These are phyloP conservation scores for Rutstroemia sp. DNA, from an alignment of 2,329 filamentous ascomycete genomes.

Conservation along the genomic window DNA sequence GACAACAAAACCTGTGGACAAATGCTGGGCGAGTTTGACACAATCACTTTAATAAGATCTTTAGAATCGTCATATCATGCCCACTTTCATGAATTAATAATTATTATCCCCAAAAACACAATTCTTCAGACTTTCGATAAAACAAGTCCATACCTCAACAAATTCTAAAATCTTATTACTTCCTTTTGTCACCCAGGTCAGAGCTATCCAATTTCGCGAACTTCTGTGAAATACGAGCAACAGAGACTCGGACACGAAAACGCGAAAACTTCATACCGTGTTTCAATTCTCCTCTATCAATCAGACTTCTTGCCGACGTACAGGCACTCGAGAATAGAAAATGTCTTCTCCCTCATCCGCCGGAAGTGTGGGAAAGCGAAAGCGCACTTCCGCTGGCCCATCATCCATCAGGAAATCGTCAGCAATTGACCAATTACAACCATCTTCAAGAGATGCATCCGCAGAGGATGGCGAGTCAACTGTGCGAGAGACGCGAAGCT, in stretches of 20 bases:
- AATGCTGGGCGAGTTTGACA: neutral
- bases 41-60: neutral
- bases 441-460: slow-evolving; percentile 76
- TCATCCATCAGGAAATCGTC: slow-evolving; percentile 40
- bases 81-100: neutral
- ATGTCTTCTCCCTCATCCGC: slow-evolving; percentile 32
- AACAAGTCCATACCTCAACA: no score
- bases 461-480: slow-evolving; percentile 74
- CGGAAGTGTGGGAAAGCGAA: slow-evolving; percentile 60
- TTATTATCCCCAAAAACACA: no score
- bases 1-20: slow-evolving; percentile 2
- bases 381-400: slow-evolving; percentile 55
- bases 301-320: neutral
- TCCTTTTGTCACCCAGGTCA: neutral
- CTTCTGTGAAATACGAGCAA: neutral
- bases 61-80: neutral
- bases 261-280: neutral
- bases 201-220: neutral
- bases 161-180: no score
- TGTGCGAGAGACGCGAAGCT: slow-evolving; percentile 43
- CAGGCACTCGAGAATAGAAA: neutral
- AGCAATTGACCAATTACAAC: slow-evolving; percentile 51
- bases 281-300: neutral
- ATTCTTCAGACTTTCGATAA: no score
- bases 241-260: neutral